Evolutionary conservation across 768 basidiomycete genomes (phyloP).

Genomic region (Epithele typhae): DNA sequence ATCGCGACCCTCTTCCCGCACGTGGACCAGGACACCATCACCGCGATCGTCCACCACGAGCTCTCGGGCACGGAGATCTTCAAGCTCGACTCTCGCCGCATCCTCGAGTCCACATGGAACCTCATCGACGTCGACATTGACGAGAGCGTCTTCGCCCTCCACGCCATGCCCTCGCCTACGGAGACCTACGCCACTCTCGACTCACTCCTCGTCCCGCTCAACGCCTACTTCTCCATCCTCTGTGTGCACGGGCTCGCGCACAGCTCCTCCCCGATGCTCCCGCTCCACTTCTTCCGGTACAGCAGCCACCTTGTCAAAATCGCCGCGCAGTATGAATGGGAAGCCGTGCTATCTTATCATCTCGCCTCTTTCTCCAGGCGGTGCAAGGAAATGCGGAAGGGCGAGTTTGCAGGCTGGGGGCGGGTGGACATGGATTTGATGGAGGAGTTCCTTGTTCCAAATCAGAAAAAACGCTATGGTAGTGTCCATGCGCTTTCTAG

Average conservation of each 20-base stretch:
- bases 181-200: conserved; percentile 26
- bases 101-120: conserved; percentile 25
- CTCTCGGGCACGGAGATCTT: conserved; percentile 24
- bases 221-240: conserved; percentile 27
- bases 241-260: conserved; percentile 20
- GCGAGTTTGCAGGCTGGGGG: conserved; percentile 25
- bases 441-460: conserved; percentile 26
- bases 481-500: conserved; percentile 9
- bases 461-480: conserved; percentile 21
- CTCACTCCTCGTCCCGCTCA: conserved; percentile 25
- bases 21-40: conserved; percentile 21
- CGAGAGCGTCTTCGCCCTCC: conserved; percentile 20
- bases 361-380: conserved; percentile 24
- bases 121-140: conserved; percentile 22
- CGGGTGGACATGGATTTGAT: conserved; percentile 27
- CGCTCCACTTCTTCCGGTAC: conserved; percentile 26
- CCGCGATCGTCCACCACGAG: conserved; percentile 20
- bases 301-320: conserved; percentile 28
- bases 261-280: conserved; percentile 21
- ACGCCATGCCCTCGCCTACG: conserved; percentile 17
- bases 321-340: conserved; percentile 25
- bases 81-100: conserved; percentile 29
- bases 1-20: conserved; percentile 22
- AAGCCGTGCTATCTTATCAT: conserved; percentile 24
- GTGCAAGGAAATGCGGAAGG: conserved; percentile 25